These are phyloP conservation scores for Rhexocercosporidium sp. DNA, from an alignment of 2,329 filamentous ascomycete species.

Conservation along the genomic window DNA sequence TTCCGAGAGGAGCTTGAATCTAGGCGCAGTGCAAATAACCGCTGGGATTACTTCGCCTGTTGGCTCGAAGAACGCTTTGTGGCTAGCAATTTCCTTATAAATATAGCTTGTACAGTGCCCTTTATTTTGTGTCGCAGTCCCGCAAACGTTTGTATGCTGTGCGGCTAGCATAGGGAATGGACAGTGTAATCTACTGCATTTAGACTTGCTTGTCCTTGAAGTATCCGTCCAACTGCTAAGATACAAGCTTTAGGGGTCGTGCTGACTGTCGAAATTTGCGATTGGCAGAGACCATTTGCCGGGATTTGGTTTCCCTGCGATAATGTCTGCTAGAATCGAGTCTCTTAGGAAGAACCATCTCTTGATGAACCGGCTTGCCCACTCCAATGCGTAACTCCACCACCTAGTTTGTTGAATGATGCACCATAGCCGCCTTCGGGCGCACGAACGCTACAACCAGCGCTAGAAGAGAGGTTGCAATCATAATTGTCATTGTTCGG, in stretches of 20 bases:
- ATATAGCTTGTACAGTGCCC: too few relatives aligned
- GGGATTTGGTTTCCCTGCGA: constrained; percentile 66
- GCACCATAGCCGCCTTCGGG: constrained; percentile 43
- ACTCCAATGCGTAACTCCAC: constrained; percentile 64
- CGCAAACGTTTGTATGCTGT: too few relatives aligned
- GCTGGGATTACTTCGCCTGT: too few relatives aligned
- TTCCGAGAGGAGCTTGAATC: too few relatives aligned
- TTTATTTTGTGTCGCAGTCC: too few relatives aligned
- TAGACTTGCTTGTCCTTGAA: not conserved
- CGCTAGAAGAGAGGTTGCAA: constrained; percentile 46
- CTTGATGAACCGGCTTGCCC: constrained; percentile 53
- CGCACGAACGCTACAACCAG: constrained; percentile 46
- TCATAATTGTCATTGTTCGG: constrained; percentile 47
- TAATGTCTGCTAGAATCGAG: constrained; percentile 72
- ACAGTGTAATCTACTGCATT: too few relatives aligned
- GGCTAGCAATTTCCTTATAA: too few relatives aligned
- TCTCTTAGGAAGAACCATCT: constrained; percentile 65
- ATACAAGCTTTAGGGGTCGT: not conserved
- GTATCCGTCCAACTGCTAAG: not conserved
- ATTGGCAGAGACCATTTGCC: constrained; percentile 69
- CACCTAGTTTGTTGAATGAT: constrained; percentile 38
- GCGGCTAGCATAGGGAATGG: too few relatives aligned
- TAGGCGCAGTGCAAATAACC: too few relatives aligned
- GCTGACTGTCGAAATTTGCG: constrained; percentile 60
- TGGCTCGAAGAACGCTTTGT: too few relatives aligned